phyloP scores from a whole-genome alignment of 179 eudicot species.

The Drosera spatulata region DNA sequence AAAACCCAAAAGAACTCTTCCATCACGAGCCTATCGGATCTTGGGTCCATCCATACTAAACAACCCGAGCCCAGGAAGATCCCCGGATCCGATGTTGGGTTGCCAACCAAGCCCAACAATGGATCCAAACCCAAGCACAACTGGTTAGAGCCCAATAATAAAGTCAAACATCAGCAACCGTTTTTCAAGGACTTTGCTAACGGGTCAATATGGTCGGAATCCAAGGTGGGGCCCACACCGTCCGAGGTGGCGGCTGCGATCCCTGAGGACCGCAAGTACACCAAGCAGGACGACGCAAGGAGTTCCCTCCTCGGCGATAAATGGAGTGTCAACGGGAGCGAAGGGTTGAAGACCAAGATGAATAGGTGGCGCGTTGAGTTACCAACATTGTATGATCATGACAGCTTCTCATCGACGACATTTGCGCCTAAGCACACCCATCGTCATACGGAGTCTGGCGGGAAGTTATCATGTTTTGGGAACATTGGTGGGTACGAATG shows the following conservation, averaged over 20 bases:
- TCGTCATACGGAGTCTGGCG: constrained; percentile 13
- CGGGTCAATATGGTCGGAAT: constrained; percentile 43
- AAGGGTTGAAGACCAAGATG: constrained; percentile 47
- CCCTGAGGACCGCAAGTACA: constrained; percentile 28
- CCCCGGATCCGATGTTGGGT: constrained; percentile 5
- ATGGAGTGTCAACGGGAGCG: constrained; percentile 50
- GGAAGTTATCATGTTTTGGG: constrained; percentile 47
- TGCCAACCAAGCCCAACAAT: neutral
- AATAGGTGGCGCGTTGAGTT: constrained; percentile 50
- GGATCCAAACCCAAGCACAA: constrained; percentile 8
- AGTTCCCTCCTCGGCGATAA: constrained; percentile 48
- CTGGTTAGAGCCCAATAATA: constrained; percentile 3
- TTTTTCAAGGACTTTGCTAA: constrained; percentile 20
- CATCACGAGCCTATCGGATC: constrained; percentile 6
- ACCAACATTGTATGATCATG: constrained; percentile 16
- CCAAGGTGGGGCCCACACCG: constrained; percentile 61
- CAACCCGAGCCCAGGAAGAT: neutral
- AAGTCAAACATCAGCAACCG: neutral
- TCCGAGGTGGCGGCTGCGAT: constrained; percentile 60
- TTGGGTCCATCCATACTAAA: neutral
- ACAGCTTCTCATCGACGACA: neutral
- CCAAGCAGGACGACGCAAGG: constrained; percentile 16
- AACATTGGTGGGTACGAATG: constrained; percentile 53
- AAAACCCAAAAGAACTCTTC: too few species aligned
- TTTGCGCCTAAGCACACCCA: constrained; percentile 9